A percentile compares a stretch with the other conserved stretches of the same genome.
phyloP scores from a whole-genome alignment of 148 eudicot species.

The Heliamphora exappendiculata region DNA sequence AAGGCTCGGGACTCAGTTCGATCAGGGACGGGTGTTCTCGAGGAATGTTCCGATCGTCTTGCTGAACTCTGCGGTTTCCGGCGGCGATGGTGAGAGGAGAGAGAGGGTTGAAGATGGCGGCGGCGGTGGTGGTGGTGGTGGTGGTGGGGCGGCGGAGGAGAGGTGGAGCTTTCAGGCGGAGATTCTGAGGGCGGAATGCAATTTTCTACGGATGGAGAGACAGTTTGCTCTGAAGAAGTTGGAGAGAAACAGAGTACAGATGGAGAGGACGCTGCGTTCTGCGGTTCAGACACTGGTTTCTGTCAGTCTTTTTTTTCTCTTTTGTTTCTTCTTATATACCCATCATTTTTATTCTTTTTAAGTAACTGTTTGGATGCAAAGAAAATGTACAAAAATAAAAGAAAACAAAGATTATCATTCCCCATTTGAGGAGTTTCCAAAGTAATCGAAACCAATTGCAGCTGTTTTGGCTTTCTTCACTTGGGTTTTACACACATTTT shows the following conservation, averaged over 20 bases:
- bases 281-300: constrained; percentile 52
- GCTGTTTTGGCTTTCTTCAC: no score
- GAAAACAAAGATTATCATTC: not conserved
- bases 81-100: constrained; percentile 23
- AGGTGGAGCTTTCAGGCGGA: constrained; percentile 78
- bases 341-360: not conserved
- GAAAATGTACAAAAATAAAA: not conserved
- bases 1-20: constrained; percentile 39
- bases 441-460: no score
- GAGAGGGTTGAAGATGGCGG: constrained; percentile 26
- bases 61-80: constrained; percentile 15
- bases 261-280: constrained; percentile 49
- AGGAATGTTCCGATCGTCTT: constrained; percentile 31
- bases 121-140: constrained; percentile 5
- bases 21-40: constrained; percentile 40
- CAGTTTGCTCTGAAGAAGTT: constrained; percentile 51
- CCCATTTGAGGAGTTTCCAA: no score
- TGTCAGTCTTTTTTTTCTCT: constrained; percentile 32
- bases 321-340: not conserved
- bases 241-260: constrained; percentile 43
- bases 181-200: constrained; percentile 79
- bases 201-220: constrained; percentile 62
- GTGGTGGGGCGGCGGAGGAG: constrained; percentile 31
- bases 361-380: not conserved
- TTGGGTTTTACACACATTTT: no score